phyloP scores from a whole-genome alignment of 306 rosid genomes.

The Citrullus amarus region DNA sequence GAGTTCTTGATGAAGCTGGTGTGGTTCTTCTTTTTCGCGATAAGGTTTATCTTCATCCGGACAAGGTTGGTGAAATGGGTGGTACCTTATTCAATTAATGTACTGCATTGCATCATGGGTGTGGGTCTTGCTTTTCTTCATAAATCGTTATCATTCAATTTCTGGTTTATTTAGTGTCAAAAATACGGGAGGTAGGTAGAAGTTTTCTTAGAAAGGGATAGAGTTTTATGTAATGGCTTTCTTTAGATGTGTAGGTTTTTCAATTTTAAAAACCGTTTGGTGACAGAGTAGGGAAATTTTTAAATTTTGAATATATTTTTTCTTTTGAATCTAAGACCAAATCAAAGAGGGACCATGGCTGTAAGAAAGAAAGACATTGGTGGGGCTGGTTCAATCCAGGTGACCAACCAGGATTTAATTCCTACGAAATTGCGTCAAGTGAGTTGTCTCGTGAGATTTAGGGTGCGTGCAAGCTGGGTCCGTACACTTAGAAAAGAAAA shows the following conservation, averaged over 20 bases:
- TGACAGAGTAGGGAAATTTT: not conserved
- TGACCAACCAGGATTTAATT: too few relatives aligned
- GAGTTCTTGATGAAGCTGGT: slow-evolving; percentile 88
- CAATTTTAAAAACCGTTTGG: not conserved
- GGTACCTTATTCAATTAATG: not conserved
- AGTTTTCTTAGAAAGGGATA: not conserved
- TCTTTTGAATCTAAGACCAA: not conserved
- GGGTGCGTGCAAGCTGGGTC: too few relatives aligned
- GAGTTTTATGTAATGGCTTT: not conserved
- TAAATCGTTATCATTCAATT: not conserved
- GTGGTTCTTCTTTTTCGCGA: slow-evolving; percentile 75
- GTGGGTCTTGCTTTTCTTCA: not conserved
- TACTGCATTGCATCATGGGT: not conserved
- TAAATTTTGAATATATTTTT: not conserved
- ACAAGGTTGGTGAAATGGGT: slow-evolving; percentile 33
- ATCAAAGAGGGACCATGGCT: not conserved
- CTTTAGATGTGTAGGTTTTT: not conserved
- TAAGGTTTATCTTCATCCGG: slow-evolving; percentile 90
- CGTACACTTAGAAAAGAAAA: too few relatives aligned
- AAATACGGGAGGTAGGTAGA: not conserved
- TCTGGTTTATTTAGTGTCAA: not conserved
- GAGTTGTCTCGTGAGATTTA: too few relatives aligned
- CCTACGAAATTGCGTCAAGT: too few relatives aligned
- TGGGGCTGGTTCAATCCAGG: too few relatives aligned
- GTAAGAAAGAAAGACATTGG: too few relatives aligned